Evolutionary conservation across 176 grass and related monocot genomes (phyloP).

Genomic region (Oryza meyeriana): DNA sequence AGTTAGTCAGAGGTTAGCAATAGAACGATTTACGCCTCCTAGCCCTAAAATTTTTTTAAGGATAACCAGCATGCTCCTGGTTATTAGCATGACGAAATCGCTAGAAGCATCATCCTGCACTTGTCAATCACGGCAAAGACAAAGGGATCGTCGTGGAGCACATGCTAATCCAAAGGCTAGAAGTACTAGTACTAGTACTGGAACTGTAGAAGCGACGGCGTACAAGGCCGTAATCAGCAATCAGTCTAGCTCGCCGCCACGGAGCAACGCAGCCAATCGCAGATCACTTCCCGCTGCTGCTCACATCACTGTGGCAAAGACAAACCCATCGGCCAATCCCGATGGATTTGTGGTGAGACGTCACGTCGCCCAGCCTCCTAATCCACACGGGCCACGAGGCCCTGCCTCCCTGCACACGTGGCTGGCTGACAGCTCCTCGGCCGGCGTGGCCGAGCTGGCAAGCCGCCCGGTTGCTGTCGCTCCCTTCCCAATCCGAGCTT

Average conservation of each 20-base stretch:
- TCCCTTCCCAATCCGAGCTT: background rate
- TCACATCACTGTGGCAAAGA: background rate
- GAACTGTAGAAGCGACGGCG: background rate
- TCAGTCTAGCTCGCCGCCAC: background rate
- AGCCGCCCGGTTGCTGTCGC: background rate
- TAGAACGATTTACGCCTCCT: too few relatives aligned
- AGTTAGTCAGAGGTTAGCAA: too few relatives aligned
- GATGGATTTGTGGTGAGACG: conserved; percentile 15
- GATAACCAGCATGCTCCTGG: too few relatives aligned
- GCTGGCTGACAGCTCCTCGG: conserved; percentile 1
- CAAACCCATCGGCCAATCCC: conserved; percentile 3
- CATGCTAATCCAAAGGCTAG: background rate
- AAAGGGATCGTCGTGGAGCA: background rate
- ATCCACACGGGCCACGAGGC: conserved; percentile 29
- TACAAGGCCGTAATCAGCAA: background rate
- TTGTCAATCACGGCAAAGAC: background rate
- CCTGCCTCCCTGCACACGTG: conserved; percentile 23
- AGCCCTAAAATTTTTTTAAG: too few relatives aligned
- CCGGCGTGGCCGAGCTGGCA: conserved; percentile 37
- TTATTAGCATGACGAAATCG: background rate
- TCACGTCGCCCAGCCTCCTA: conserved; percentile 37
- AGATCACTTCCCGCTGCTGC: background rate
- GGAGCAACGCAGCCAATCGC: background rate
- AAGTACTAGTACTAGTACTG: background rate
- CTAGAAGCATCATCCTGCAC: background rate